Conservation (phyloP, 208 protist genomes). For the Trypanosoma rangeli region DNA sequence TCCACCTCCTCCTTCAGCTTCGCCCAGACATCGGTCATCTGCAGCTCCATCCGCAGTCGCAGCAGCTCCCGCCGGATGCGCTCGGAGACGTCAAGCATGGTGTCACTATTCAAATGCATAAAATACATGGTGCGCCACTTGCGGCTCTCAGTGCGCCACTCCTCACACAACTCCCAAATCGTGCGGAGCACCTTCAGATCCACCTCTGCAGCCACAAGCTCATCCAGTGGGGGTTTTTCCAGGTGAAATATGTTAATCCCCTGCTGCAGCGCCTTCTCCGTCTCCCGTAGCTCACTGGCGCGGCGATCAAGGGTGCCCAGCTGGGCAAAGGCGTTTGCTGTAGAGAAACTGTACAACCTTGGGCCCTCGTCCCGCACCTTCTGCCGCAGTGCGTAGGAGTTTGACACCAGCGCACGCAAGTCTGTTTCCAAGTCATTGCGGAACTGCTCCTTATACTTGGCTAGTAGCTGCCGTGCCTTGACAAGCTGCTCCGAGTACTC, state of each 20-base stretch:
- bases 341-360: constrained; percentile 56
- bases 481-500: constrained; percentile 85
- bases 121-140: constrained; percentile 92
- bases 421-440: constrained; percentile 91
- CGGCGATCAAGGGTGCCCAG: constrained; percentile 79
- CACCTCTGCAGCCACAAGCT: constrained; percentile 80
- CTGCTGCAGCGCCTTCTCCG: constrained; percentile 82
- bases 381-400: constrained; percentile 76
- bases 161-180: constrained; percentile 92
- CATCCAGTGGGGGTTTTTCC: constrained; percentile 91
- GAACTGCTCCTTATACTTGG: constrained; percentile 95
- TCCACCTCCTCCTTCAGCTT: constrained; percentile 94
- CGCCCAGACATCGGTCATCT: constrained; percentile 93
- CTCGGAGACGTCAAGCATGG: constrained; percentile 92
- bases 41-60: constrained; percentile 89
- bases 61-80: constrained; percentile 83
- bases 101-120: constrained; percentile 88
- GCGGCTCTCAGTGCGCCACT: constrained; percentile 89
- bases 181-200: constrained; percentile 86
- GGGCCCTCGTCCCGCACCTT: constrained; percentile 89
- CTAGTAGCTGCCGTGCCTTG: constrained; percentile 84
- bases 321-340: constrained; percentile 77
- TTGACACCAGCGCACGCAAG: constrained; percentile 84
- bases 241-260: constrained; percentile 96
- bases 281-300: constrained; percentile 59